Evolutionary conservation across 306 rosid species (phyloP), one percentile per base, ranked within the genome.

Genomic region (Neltuma alba): DNA sequence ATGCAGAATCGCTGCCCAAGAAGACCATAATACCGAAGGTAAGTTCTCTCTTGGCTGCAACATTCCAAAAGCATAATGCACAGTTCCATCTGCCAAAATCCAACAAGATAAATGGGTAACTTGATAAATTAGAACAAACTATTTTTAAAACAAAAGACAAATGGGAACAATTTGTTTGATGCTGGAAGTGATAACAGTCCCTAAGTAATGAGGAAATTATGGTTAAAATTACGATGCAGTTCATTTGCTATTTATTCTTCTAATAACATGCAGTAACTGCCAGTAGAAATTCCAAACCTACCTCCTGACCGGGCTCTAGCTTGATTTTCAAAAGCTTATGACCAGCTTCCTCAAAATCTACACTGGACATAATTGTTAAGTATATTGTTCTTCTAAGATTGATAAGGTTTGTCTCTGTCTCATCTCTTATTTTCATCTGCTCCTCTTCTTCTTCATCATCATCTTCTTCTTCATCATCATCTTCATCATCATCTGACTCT

Each of bases 221-320:
- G 23, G 23, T 48, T 41, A 41, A 41, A 41, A 2, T 45, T 0
- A 45, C 14, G 52, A 37, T 28, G 1, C 20, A 30, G 40, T 61
- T 61, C 31, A 21, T 47, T 15, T 47, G 37, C 5, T 14, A 30
- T 15, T 15, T 14, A 14, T 31, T 61, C 62, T 74, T 28, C 50
- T 70, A 71, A 28, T 54, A 80, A 72, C 72, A 62, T 76, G 40
- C 42, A 78, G 70, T n/a, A 75, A 84, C 31, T 61, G 23, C 50
- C 18, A 63, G 31, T 16, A 15, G 52, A 62, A 18, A 55, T 77
- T 73, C 48, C 55, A 57, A 57, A 77, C 94, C 80, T 84, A 91
- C 95, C 93, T 94, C 99, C 83, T 93, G 99, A 62, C 99, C 99
- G 13, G 99, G 91, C 93, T 95, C 99, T 7, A 95, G 91, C 88